These are phyloP conservation scores for Sugiyamaella marilandica DNA, from an alignment of 805 yeast genomes.

Conservation along the genomic window DNA sequence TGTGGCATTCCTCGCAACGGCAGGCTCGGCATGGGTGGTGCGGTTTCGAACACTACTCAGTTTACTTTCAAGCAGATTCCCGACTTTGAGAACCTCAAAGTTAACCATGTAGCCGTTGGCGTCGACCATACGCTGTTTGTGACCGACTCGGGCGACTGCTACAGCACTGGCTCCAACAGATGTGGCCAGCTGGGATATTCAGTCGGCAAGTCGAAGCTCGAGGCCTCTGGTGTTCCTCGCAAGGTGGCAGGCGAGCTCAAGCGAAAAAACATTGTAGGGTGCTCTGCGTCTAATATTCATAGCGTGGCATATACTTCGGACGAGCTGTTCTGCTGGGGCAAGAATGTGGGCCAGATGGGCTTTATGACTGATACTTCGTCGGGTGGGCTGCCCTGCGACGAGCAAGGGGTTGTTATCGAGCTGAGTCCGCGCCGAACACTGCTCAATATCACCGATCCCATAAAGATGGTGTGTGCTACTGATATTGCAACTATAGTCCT, in stretches of 20 bases:
- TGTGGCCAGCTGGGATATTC: conserved; percentile 61
- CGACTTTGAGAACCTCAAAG: conserved; percentile 30
- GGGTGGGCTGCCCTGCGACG: conserved; percentile 15
- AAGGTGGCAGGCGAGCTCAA: conserved; percentile 40
- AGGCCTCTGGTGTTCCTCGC: conserved; percentile 35
- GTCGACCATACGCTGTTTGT: conserved; percentile 65
- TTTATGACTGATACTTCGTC: conserved; percentile 32
- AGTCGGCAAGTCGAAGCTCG: conserved; percentile 31
- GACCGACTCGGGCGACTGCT: conserved; percentile 49
- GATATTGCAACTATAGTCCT: conserved; percentile 68
- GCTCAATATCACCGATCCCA: conserved; percentile 42
- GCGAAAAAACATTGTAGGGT: conserved; percentile 38
- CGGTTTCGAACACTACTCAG: conserved; percentile 28
- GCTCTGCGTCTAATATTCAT: conserved; percentile 64
- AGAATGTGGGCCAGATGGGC: conserved; percentile 80
- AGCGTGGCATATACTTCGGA: conserved; percentile 53
- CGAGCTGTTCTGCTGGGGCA: conserved; percentile 66
- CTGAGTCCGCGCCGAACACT: conserved; percentile 37
- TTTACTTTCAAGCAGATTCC: conserved; percentile 44
- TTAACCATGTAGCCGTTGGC: conserved; percentile 45
- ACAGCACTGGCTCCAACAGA: conserved; percentile 75
- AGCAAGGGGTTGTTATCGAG: conserved; percentile 22
- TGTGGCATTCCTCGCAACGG: conserved; percentile 72
- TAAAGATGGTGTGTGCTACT: conserved; percentile 56
- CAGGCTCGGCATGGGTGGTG: conserved; percentile 54